Evolutionary conservation across 371 early-diverging fungal species (phyloP), one percentile per base, ranked within the genome.

Genomic region (Actinomucor elegans): DNA sequence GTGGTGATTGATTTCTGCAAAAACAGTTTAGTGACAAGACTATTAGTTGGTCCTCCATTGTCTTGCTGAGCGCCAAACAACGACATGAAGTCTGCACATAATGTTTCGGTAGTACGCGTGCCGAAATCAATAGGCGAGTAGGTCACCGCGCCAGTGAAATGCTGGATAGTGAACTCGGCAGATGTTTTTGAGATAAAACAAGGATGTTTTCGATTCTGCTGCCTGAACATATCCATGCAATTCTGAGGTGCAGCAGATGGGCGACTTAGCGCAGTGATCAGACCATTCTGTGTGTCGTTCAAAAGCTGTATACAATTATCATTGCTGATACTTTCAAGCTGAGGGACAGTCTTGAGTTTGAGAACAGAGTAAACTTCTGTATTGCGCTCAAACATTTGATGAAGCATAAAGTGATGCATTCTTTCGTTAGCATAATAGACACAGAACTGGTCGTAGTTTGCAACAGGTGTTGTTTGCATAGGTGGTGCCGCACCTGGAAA

Each of bases 351-450:
- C 17, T 47, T 46, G 26, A 37, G 37, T 49, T 18, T 64, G 45
- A 23, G 75, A 73, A 66, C 63, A 42, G 51, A 31, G 26, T 62
- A 85, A 52, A 55, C 59, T 52, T 56, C 75, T 59, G 27, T 71
- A 47, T 31, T 84, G 73, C 21, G 60, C 49, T 48, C 70, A 77
- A 92, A 81, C 48, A 87, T 71, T 33, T 88, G 81, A 48, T 77
- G 69, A 20, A 77, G 59, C 14, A 87, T 57, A 50, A 74, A 88
- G 18, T 85, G 69, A 29, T 83, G 73, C 11, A 94, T 61, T 40
- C 85, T 79, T 69, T 94, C 94, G 61, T 87, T 89, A 28, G 93
- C 89, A 67, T 88, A 85, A 59, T 93, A 87, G 42, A 65, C 54
- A 5, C 83, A 79, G 48, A 94, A 85, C 47, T 87, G 83, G 59